These are phyloP conservation scores for Malus hybrid DNA, from an alignment of 331 rosid genomes.

Conservation along the genomic window DNA sequence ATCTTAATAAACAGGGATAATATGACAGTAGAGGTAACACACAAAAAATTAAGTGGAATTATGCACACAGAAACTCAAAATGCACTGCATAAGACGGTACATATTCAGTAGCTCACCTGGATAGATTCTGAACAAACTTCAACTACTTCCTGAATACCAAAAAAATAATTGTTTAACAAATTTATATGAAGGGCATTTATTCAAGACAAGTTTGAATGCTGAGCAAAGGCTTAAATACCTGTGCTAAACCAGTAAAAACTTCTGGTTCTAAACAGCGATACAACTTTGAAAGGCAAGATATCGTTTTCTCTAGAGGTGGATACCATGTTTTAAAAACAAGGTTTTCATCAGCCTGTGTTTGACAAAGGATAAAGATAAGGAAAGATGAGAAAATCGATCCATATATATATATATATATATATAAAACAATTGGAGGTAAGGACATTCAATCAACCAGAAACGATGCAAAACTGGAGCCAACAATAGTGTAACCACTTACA, in stretches of 20 bases:
- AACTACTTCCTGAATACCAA: constrained; percentile 74
- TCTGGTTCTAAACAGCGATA: constrained; percentile 83
- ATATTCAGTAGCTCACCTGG: constrained; percentile 50
- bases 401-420: neutral
- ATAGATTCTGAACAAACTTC: constrained; percentile 88
- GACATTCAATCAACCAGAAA: neutral
- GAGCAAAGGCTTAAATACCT: constrained; percentile 45
- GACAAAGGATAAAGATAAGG: neutral
- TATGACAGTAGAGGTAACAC: neutral
- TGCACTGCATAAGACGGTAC: neutral
- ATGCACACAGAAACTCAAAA: neutral
- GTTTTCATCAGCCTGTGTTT: constrained; percentile 63
- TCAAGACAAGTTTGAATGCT: neutral
- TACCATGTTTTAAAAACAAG: constrained; percentile 75
- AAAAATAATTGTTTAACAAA: constrained; percentile 4
- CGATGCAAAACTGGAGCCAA: neutral
- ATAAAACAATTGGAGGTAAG: neutral
- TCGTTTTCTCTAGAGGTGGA: constrained; percentile 88
- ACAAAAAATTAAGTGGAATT: neutral
- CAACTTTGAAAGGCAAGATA: constrained; percentile 90
- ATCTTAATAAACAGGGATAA: neutral
- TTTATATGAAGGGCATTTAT: neutral
- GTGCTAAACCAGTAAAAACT: constrained; percentile 96
- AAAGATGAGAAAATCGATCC: neutral
- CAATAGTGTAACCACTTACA: neutral